These are phyloP conservation scores for Alternaria panax DNA, from an alignment of 2,329 filamentous ascomycete genomes.

Conservation along the genomic window DNA sequence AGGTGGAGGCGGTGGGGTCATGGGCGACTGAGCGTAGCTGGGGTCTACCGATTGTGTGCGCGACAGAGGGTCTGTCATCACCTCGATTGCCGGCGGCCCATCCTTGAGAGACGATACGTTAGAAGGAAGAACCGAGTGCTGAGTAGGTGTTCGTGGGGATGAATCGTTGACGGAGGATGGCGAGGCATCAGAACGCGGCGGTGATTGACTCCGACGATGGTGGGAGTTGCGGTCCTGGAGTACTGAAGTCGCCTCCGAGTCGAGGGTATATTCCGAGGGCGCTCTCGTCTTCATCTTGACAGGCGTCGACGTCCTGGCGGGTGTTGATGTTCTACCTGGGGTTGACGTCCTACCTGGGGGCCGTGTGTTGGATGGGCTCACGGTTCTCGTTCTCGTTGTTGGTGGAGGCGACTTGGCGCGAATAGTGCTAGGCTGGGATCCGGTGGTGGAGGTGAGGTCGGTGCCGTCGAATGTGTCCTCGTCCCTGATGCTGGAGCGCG, in stretches of 20 bases:
- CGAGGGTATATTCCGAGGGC: slow-evolving; percentile 52
- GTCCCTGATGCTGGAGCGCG: slow-evolving; percentile 54
- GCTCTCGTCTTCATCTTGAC: slow-evolving; percentile 42
- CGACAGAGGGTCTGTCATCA: slow-evolving; percentile 53
- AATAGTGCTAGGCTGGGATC: slow-evolving; percentile 51
- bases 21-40: slow-evolving; percentile 58
- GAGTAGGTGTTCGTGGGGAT: slow-evolving; percentile 55
- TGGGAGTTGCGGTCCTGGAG: slow-evolving; percentile 48
- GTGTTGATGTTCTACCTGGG: slow-evolving; percentile 23
- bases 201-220: slow-evolving; percentile 34
- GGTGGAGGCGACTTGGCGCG: slow-evolving; percentile 38
- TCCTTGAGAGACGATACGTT: slow-evolving; percentile 43
- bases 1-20: slow-evolving; percentile 69
- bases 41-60: slow-evolving; percentile 45
- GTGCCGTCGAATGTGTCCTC: slow-evolving; percentile 48
- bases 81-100: slow-evolving; percentile 52
- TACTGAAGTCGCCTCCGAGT: slow-evolving; percentile 57
- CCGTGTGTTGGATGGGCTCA: slow-evolving; percentile 32
- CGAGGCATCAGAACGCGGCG: slow-evolving; percentile 49
- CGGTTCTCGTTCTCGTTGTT: slow-evolving; percentile 30
- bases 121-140: slow-evolving; percentile 49
- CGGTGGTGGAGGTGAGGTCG: slow-evolving; percentile 54
- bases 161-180: slow-evolving; percentile 54
- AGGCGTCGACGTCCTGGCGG: slow-evolving; percentile 34
- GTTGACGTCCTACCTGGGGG: slow-evolving; percentile 35